Base-by-base conservation (phyloP, 768 basidiomycete genomes). In the Termitomyces bulborhizus region DNA sequence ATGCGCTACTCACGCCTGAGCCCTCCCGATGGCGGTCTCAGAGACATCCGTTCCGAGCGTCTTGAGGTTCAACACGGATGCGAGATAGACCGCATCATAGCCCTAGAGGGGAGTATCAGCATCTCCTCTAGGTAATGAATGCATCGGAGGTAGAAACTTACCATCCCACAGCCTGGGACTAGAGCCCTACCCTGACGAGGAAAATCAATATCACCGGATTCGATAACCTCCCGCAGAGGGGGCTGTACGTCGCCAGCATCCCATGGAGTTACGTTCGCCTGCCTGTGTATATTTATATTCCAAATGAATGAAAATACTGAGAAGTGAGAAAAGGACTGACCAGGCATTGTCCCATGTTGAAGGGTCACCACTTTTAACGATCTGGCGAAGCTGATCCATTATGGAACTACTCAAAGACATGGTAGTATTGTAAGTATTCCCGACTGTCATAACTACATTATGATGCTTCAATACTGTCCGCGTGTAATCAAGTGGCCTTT, bases 61-160 rank as follows among this genome's bases (percentile, higher is more conserved):
- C n/a, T 82, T 71, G 36, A 81, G 67, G 0, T 78, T 78, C 3
- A 82, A 66, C 4, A 70, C 62, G 1, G 70, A 68, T n/a, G 84
- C 80, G 13, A 88, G 73, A 62, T 75, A 80, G 3, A 79, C 62
- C 0, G 77, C 75, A 59, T 89, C 87, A 63, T 85, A 82, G 13
- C 83, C 85, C 84, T 86, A 9, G 21, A 21, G n/a, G 26, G 13
- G 44, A 16, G 31, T 36, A 15, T 21, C 21, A 1, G n/a, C 26
- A 50, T 26, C 54, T 39, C 15, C 26, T 18, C 8, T 31, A 47
- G 15, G 15, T n/a, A 52, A 16, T 39, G 24, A 52, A 16, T 39
- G 18, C 36, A 26, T 27, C 12, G 4, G 24, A 24, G 36, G 46
- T 4, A 39, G 6, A 27, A n/a, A 8, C 69, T 57, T 53, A 77